Base-by-base conservation (phyloP, 2,329 filamentous ascomycete genomes). In the Colletotrichum neosansevieriae region DNA sequence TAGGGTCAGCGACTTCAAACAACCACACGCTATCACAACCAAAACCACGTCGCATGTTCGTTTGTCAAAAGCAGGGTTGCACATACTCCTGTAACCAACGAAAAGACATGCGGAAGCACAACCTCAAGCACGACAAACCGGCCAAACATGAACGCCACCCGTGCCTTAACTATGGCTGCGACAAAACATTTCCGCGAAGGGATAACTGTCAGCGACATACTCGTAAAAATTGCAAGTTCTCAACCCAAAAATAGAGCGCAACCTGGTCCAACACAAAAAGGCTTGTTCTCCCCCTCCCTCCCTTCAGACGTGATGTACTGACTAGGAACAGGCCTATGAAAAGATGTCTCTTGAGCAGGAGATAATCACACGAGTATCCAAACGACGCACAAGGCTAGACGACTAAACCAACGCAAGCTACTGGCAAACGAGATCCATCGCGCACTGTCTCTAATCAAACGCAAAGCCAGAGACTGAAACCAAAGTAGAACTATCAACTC, bases 51-150 rank as follows among this genome's bases (percentile, higher is more conserved):
- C 56, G 42, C n/a, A 49, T 24, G 29, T 19, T 47, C 10, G 3
- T n/a, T 12, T 63, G 60, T 34, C 50, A 36, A 36, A 3, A 56
- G 2, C 4, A 9, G 3, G 42, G 50, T 10, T 63, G 60, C 15
- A 9, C 15, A 10, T 57, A 63, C 13, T 34, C 60, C 24, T 56
- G 50, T 50, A 17, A 57, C 6, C 4, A 6, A 6, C 50, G 6
- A 3, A 63, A 63, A 7, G 60, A 63, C 21, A 17, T 63, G 29
- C 29, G 3, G 6, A 63, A 63, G 29, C 60, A 63, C 17, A 6
- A 12, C 29, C 21, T 2, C n/a, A 47, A 47, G 32, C 60, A 63
- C 6, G 4, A n/a, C 1, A 54, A 54, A 9, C 10, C 51, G 6
- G 11, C 60, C 1, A 9, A 49, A 29, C 6, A 57, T 36, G 17